Percentiles rank a stretch among this genome's conserved stretches.
Evolutionary conservation across 495 filamentous ascomycete genomes (phyloP).

Genomic region (Daldinia childiae): DNA sequence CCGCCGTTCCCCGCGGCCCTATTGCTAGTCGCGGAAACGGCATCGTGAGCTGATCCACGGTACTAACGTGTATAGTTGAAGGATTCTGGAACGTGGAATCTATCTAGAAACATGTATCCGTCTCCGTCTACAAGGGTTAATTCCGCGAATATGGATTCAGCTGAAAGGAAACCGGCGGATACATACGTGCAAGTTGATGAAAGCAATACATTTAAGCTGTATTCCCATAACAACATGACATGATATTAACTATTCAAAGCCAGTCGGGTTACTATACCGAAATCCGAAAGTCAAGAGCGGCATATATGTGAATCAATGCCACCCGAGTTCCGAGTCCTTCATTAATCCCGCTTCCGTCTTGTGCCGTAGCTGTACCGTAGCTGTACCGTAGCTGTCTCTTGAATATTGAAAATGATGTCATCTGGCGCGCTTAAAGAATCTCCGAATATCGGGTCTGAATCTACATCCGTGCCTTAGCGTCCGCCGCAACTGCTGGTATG

Average conservation of each 20-base stretch:
- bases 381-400: slow-evolving; percentile 1
- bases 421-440: slow-evolving; percentile 14
- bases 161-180: not conserved
- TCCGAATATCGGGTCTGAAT: slow-evolving; percentile 4
- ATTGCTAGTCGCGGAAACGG: slow-evolving; percentile 25
- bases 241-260: not conserved
- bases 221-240: not conserved
- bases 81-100: slow-evolving; percentile 24
- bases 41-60: slow-evolving; percentile 1
- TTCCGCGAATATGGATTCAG: not conserved
- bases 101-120: slow-evolving; percentile 2
- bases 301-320: not conserved
- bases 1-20: slow-evolving; percentile 44
- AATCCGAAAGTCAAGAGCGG: slow-evolving; percentile 10
- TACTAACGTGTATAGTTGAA: slow-evolving; percentile 27
- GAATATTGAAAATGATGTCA: slow-evolving; percentile 13
- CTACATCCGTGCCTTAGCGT: not conserved
- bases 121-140: not conserved
- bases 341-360: slow-evolving; percentile 4
- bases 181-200: not conserved
- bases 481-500: not conserved
- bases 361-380: slow-evolving; percentile 2
- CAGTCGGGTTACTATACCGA: slow-evolving; percentile 7
- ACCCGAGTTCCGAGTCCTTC: slow-evolving; percentile 1
- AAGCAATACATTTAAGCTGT: not conserved